Conservation (phyloP, 1,284 basidiomycete species). For the Agaricales sp. region DNA sequence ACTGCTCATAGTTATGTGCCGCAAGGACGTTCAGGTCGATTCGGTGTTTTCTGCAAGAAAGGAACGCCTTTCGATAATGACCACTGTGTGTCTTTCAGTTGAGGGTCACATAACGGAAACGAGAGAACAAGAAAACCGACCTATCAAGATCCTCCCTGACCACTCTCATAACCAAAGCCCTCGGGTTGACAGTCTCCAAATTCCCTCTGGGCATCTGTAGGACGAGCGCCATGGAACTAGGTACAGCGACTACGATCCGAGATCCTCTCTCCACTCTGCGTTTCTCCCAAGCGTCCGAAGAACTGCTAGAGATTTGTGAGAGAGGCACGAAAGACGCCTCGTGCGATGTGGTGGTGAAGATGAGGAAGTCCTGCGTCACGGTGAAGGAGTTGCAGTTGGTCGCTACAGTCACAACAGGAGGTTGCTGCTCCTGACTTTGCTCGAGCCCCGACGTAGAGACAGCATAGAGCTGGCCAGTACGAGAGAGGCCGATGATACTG, state of each 20-base stretch:
- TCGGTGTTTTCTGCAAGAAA: slow-evolving; percentile 87
- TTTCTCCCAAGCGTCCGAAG: slow-evolving; percentile 48
- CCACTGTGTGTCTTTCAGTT: slow-evolving; percentile 33
- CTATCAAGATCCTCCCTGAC: slow-evolving; percentile 63
- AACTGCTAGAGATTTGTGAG: slow-evolving; percentile 22
- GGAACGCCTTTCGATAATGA: slow-evolving; percentile 78
- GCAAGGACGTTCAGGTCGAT: slow-evolving; percentile 87
- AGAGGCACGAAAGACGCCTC: slow-evolving; percentile 72
- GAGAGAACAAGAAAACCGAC: slow-evolving; percentile 33
- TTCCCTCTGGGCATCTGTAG: slow-evolving; percentile 98
- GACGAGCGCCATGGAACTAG: slow-evolving; percentile 82
- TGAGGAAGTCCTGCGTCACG: slow-evolving; percentile 72
- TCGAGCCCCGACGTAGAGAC: slow-evolving; percentile 17
- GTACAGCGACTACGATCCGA: slow-evolving; percentile 76
- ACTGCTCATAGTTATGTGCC: slow-evolving; percentile 65
- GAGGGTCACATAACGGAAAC: slow-evolving; percentile 4
- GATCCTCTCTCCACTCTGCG: slow-evolving; percentile 83
- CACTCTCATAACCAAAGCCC: slow-evolving; percentile 83
- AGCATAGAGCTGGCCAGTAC: slow-evolving; percentile 54
- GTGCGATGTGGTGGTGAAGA: slow-evolving; percentile 84
- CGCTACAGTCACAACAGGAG: slow-evolving; percentile 27
- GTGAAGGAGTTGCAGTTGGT: slow-evolving; percentile 73
- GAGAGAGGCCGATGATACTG: slow-evolving; percentile 59
- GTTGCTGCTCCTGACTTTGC: slow-evolving; percentile 3
- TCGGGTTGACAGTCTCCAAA: slow-evolving; percentile 89